phyloP scores from a whole-genome alignment of 371 early-diverging fungal species.

The Mortierella sp. region DNA sequence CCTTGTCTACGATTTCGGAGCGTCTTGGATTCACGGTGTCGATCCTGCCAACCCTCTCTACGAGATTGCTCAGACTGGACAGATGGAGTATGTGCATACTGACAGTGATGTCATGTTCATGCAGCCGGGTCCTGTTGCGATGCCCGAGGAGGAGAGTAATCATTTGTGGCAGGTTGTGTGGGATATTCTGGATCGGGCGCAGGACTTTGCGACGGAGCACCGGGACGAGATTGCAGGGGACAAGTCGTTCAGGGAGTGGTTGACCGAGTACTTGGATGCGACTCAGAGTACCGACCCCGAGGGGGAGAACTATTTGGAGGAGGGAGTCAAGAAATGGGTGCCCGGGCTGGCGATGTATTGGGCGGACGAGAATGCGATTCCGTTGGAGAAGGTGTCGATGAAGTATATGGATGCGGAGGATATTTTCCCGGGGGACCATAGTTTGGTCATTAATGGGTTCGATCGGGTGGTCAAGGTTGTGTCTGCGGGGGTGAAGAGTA shows the following conservation, averaged over 20 bases:
- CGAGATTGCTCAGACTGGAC: slow-evolving; percentile 20
- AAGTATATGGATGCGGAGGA: slow-evolving; percentile 55
- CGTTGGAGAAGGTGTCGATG: slow-evolving; percentile 42
- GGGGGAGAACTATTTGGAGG: slow-evolving; percentile 31
- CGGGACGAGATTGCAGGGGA: slow-evolving; percentile 36
- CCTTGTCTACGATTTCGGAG: slow-evolving; percentile 48
- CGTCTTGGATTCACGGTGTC: slow-evolving; percentile 57
- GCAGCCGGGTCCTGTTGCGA: slow-evolving; percentile 7
- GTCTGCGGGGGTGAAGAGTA: slow-evolving; percentile 19
- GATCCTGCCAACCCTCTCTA: slow-evolving; percentile 37
- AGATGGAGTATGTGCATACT: slow-evolving; percentile 35
- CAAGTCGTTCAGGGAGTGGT: slow-evolving; percentile 37
- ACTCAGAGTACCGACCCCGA: slow-evolving; percentile 23
- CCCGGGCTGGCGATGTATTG: slow-evolving; percentile 35
- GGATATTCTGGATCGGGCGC: slow-evolving; percentile 43
- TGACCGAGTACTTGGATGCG: slow-evolving; percentile 23
- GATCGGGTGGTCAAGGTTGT: slow-evolving; percentile 45
- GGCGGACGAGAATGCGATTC: slow-evolving; percentile 57
- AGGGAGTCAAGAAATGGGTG: slow-evolving; percentile 17
- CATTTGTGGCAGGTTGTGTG: slow-evolving; percentile 49
- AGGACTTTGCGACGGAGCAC: slow-evolving; percentile 27
- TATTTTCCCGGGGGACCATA: slow-evolving; percentile 50
- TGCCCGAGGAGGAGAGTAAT: slow-evolving; percentile 24
- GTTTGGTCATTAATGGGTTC: slow-evolving; percentile 43
- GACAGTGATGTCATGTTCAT: slow-evolving; percentile 36